Evolutionary conservation across 1,139 yeast species (phyloP).

Genomic region (Lodderomyces beijingensis): DNA sequence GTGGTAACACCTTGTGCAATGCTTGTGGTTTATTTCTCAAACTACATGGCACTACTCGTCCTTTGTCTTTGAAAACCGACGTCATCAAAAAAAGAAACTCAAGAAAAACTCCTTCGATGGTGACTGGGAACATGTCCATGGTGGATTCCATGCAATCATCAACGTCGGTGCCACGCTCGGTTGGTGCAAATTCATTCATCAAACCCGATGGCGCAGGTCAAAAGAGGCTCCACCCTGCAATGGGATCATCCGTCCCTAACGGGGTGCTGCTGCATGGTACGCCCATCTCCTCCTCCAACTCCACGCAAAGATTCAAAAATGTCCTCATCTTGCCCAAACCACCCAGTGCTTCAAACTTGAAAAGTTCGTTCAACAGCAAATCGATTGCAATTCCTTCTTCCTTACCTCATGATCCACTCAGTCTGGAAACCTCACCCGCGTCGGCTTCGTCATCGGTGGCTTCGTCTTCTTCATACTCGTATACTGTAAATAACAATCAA

Average conservation of each 20-base stretch:
- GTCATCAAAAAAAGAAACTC: slow-evolving; percentile 52
- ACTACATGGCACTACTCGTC: slow-evolving; percentile 56
- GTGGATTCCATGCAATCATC: slow-evolving; percentile 3
- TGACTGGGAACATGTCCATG: background rate
- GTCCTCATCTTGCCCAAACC: slow-evolving; percentile 45
- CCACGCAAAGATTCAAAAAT: slow-evolving; percentile 28
- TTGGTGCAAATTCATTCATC: no score
- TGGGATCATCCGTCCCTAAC: slow-evolving; percentile 12
- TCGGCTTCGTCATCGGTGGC: slow-evolving; percentile 9
- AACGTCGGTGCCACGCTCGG: slow-evolving; percentile 1
- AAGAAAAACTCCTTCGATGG: slow-evolving; percentile 18
- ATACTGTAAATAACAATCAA: slow-evolving; percentile 20
- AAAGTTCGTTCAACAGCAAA: slow-evolving; percentile 7
- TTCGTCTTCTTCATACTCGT: slow-evolving; percentile 9
- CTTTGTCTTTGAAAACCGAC: slow-evolving; percentile 53
- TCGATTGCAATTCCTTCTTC: slow-evolving; percentile 13
- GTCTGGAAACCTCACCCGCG: slow-evolving; percentile 12
- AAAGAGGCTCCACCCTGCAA: slow-evolving; percentile 6
- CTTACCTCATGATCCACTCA: slow-evolving; percentile 3
- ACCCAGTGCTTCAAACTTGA: slow-evolving; percentile 10
- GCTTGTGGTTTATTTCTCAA: slow-evolving; percentile 59
- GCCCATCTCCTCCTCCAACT: slow-evolving; percentile 5
- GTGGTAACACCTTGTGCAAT: slow-evolving; percentile 54
- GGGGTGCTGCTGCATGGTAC: no score
- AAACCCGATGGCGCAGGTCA: background rate